Percentiles rank a stretch among this genome's conserved stretches.
phyloP scores from a whole-genome alignment of 2,329 filamentous ascomycete species.

The Fusarium staphyleae region DNA sequence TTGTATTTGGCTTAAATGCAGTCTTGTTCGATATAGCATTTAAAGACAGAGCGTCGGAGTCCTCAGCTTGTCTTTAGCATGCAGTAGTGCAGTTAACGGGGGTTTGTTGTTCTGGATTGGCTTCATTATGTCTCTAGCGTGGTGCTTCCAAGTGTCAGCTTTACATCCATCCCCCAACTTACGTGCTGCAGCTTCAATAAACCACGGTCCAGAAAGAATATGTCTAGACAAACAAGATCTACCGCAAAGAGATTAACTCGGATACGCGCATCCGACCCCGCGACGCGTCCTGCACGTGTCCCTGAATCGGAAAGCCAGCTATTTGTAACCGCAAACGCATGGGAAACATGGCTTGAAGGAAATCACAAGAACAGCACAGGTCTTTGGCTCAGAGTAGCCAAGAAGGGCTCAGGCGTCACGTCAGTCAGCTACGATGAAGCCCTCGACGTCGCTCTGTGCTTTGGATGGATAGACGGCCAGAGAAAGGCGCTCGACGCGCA shows the following conservation, averaged over 20 bases:
- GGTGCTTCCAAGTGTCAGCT: background rate
- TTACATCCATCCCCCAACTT: background rate
- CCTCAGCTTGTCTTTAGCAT: background rate
- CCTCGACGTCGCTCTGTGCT: conserved; percentile 64
- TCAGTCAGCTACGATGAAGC: conserved; percentile 60
- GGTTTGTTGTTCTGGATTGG: background rate
- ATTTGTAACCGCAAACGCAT: conserved; percentile 21
- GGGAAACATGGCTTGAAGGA: conserved; percentile 28
- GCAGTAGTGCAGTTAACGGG: too few relatives aligned
- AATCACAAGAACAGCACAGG: conserved; percentile 41
- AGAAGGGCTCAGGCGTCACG: conserved; percentile 52
- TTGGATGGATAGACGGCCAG: conserved; percentile 70
- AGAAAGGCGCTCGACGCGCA: conserved; percentile 52
- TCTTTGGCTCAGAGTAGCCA: conserved; percentile 58
- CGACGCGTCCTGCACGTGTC: rapidly evolving
- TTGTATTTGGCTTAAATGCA: too few relatives aligned
- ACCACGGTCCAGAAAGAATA: conserved; percentile 1
- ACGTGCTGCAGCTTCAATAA: background rate
- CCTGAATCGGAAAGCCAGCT: conserved; percentile 8
- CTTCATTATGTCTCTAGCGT: background rate
- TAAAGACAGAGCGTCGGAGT: background rate
- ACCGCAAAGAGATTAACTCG: conserved; percentile 10
- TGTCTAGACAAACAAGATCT: conserved; percentile 35
- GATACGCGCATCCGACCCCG: background rate
- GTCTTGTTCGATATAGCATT: too few relatives aligned